phyloP scores from a whole-genome alignment of 257 asterid species.

The Ballota nigra region DNA sequence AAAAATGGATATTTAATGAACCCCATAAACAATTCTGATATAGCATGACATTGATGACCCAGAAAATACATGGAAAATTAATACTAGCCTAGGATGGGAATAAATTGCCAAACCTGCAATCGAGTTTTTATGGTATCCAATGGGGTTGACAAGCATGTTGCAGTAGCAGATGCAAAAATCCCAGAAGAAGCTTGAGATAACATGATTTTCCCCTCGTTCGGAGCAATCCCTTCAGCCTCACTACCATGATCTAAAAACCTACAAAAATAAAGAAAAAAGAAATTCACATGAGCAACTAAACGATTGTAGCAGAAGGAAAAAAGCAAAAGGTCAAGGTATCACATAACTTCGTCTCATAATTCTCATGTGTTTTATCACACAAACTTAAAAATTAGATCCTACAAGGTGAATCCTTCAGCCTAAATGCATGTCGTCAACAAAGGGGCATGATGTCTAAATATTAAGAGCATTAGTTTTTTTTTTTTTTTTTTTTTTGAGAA shows the following conservation, averaged over 20 bases:
- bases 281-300: neutral
- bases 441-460: neutral
- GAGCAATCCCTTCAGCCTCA: slow-evolving; percentile 33
- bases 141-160: slow-evolving; percentile 88
- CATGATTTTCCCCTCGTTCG: slow-evolving; percentile 60
- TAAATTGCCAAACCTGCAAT: slow-evolving; percentile 53
- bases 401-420: neutral
- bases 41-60: neutral
- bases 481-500: too few species aligned
- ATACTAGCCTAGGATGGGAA: neutral
- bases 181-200: slow-evolving; percentile 95
- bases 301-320: neutral
- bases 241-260: slow-evolving; percentile 57
- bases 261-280: neutral
- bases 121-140: slow-evolving; percentile 95
- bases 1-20: neutral
- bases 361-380: neutral
- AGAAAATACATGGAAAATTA: neutral
- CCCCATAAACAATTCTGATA: neutral
- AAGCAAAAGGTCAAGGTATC: neutral
- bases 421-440: neutral
- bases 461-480: neutral
- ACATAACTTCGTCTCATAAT: neutral
- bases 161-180: slow-evolving; percentile 82
- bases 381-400: neutral